Percentiles rank a stretch among this genome's conserved stretches.
phyloP scores from a whole-genome alignment of 2,329 filamentous ascomycete genomes.

The Ophiostoma australiae region DNA sequence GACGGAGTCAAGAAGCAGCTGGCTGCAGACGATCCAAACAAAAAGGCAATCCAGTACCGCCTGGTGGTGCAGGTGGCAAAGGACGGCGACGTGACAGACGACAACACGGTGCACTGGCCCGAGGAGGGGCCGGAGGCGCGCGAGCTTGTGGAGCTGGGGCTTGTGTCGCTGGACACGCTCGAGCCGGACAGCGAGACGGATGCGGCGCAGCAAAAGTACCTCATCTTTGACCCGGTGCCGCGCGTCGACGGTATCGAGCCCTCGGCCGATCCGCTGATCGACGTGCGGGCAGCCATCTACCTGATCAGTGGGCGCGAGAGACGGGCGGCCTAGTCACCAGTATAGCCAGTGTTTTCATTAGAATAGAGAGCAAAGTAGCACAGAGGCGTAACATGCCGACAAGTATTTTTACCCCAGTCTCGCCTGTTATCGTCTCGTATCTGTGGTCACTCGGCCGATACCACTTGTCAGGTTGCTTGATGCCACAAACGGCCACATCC shows the following conservation, averaged over 20 bases:
- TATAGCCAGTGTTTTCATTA: not conserved
- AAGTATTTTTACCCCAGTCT: not conserved
- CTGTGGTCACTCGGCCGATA: not conserved
- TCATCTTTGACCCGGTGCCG: constrained; percentile 56
- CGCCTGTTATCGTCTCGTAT: not conserved
- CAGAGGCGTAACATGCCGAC: not conserved
- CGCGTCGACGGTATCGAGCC: constrained; percentile 51
- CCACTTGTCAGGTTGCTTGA: not conserved
- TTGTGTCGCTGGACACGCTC: constrained; percentile 41
- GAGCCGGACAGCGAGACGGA: constrained; percentile 37
- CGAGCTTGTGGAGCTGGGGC: constrained; percentile 47
- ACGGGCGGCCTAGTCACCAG: not conserved
- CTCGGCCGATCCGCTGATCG: constrained; percentile 51
- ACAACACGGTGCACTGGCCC: constrained; percentile 43
- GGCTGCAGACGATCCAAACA: constrained; percentile 22
- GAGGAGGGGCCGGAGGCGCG: constrained; percentile 50
- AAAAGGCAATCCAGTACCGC: constrained; percentile 40
- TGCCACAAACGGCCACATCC: constrained; percentile 1
- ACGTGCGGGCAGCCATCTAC: constrained; percentile 52
- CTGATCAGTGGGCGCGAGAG: constrained; percentile 30
- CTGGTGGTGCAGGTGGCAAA: constrained; percentile 45
- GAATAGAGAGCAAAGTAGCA: not conserved
- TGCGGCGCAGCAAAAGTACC: constrained; percentile 44
- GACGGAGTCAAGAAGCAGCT: constrained; percentile 43
- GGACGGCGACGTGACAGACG: constrained; percentile 31